Evolutionary conservation across 1,139 yeast genomes (phyloP).

Genomic region (Sporopachydermia cereana): DNA sequence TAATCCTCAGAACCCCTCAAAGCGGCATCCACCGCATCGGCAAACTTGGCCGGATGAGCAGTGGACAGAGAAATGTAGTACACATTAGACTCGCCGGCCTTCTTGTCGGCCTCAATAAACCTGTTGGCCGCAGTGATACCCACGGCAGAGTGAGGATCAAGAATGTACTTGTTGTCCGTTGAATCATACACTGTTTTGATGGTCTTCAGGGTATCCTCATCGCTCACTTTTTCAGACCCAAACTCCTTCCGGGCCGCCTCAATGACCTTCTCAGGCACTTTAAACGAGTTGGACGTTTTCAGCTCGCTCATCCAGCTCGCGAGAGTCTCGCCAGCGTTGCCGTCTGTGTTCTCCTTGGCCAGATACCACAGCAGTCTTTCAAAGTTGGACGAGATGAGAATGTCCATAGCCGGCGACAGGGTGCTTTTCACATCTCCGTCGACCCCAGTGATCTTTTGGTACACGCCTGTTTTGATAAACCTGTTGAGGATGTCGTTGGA

Average conservation of each 20-base stretch:
- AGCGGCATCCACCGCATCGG: conserved; percentile 87
- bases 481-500: conserved; percentile 91
- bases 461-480: conserved; percentile 75
- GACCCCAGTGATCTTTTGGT: conserved; percentile 37
- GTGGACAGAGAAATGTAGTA: conserved; percentile 78
- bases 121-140: conserved; percentile 74
- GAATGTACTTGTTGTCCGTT: conserved; percentile 59
- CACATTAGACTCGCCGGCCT: conserved; percentile 27
- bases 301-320: conserved; percentile 70
- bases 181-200: conserved; percentile 56
- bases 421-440: conserved; percentile 69
- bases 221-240: conserved; percentile 69
- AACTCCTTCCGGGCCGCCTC: conserved; percentile 57
- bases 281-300: conserved; percentile 64
- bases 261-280: conserved; percentile 54
- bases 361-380: conserved; percentile 94
- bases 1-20: conserved; percentile 55
- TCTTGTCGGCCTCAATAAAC: conserved; percentile 37
- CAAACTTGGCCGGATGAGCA: conserved; percentile 97
- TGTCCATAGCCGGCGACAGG: conserved; percentile 97
- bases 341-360: conserved; percentile 59
- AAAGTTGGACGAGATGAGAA: conserved; percentile 85
- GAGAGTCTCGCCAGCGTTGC: conserved; percentile 65
- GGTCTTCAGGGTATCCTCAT: conserved; percentile 64
- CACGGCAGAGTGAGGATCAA: conserved; percentile 95